These are phyloP conservation scores for Fragilaria radians DNA, from an alignment of 108 stramenopile genomes.

Conservation along the genomic window DNA sequence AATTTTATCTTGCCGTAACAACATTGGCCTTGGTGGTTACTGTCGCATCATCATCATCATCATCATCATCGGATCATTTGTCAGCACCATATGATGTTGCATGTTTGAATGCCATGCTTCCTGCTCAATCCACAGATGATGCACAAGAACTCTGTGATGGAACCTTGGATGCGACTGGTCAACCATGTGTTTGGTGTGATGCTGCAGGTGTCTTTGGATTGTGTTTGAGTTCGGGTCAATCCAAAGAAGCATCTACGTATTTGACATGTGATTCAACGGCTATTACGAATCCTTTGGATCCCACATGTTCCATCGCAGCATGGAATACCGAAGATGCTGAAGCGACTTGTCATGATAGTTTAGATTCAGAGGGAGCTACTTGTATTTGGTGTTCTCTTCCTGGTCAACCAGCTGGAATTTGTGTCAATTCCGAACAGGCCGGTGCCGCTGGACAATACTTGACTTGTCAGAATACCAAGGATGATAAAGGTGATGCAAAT, in stretches of 20 bases:
- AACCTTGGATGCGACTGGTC: conserved; percentile 13
- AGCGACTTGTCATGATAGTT: conserved; percentile 13
- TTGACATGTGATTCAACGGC: not conserved
- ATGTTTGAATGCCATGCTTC: conserved; percentile 12
- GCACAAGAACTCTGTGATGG: conserved; percentile 14
- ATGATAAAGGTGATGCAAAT: not conserved
- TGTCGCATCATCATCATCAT: too few relatives aligned
- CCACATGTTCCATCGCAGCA: conserved; percentile 18
- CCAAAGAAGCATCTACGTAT: not conserved
- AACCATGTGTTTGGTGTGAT: conserved; percentile 23
- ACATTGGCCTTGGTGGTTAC: too few relatives aligned
- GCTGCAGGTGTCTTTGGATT: conserved; percentile 22
- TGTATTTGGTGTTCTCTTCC: conserved; percentile 21
- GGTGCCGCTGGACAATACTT: not conserved
- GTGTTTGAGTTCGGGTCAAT: conserved; percentile 4
- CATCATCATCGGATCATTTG: too few relatives aligned
- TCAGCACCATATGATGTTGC: conserved; percentile 17
- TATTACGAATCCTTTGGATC: conserved; percentile 11
- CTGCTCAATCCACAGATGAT: not conserved
- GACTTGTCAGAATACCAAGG: not conserved
- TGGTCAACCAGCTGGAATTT: conserved; percentile 19
- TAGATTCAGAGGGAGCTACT: conserved; percentile 16
- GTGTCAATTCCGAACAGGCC: conserved; percentile 7
- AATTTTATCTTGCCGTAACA: too few relatives aligned
- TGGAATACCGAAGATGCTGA: conserved; percentile 10